Evolutionary conservation across 2,329 filamentous ascomycete genomes (phyloP), one percentile per base, ranked within the genome.

Genomic region (Ophiostoma sp.): DNA sequence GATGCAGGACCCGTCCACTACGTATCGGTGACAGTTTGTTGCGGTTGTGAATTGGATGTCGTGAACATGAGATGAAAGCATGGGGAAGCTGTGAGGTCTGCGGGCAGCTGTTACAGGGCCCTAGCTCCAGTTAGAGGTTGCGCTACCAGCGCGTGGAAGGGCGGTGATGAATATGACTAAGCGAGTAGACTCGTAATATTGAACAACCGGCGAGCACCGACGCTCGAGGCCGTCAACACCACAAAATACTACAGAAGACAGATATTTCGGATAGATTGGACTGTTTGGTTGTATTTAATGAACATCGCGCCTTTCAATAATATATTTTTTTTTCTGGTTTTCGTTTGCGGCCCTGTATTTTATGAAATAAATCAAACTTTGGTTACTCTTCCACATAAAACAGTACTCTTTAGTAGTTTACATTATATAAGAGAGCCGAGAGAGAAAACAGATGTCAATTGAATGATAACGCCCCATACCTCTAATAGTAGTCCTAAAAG

Each of bases 381-480:
- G 7, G 17, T 50, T 36, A 36, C 33, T 4, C 33, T 36, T 36
- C 33, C 33, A 36, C 8, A n/a, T n/a, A n/a, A n/a, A n/a, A n/a
- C n/a, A n/a, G n/a, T n/a, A 4, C 8, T 36, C 33, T 8, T 36
- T 8, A 4, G 33, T 36, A 36, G 33, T 36, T 36, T 36, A 36
- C 33, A 36, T 4, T 36, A 8, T 36, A 8, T 8, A 36, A 36
- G 8, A 36, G 33, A 36, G 33, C 33, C 33, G 33, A 36, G 33
- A 3, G 33, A 33, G 19, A 69, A 69, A 17, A 33, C 45, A 36
- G 17, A 7, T 9, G 19, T 69, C 66, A 69, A 69, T 52, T 55
- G 66, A 55, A 69, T 69, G 45, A 69, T 25, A 52, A 69, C 66
- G 66, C 66, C 66, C 66, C 66, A 36, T 55, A 28, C 66, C 12